Base-by-base conservation (phyloP, 345 rosid genomes). In the Conringia planisiliqua region DNA sequence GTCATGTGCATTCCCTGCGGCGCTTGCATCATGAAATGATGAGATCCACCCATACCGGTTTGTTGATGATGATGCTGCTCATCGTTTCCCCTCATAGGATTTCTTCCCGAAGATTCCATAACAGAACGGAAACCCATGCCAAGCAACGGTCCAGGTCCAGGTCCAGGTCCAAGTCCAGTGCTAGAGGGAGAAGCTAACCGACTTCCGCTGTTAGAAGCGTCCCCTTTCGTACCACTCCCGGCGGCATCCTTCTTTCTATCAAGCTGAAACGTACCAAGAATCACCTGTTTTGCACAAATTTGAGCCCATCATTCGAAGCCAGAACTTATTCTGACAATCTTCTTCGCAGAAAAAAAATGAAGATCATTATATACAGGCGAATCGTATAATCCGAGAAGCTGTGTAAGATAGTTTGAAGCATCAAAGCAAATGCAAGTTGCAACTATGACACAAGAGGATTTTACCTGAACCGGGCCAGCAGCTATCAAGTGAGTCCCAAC, bases 401-500 rank as follows among this genome's bases (percentile, higher is more conserved):
- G 14, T 38, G 27, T 38, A 36, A n/a, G 59, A 29, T 39, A 6
- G 73, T 67, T 56, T 18, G 43, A 38, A 72, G 38, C 61, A 10
- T 22, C 0, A 38, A 47, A 16, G 27, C 69, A 24, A 16, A 58
- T 30, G 54, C 22, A 38, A 40, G 14, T 27, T 29, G 62, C n/a
- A 10, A 32, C 13, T 38, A 47, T 59, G 33, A n/a, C 18, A 75
- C 42, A 60, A 40, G 26, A 16, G 56, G 46, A 50, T 20, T 48
- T 50, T 70, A 94, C 98, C 98, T 94, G 96, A 56, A 94, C 97
- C 24, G 96, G 92, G 35, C 97, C 96, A 5, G 91, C 90, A 73
- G 99, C 99, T 44, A 55, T 89, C 77, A 95, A 83, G 33, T 87
- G 92, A 47, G 88, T 92, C 16, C 93, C 96, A 74, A 95, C 81